Percentiles rank a stretch among this genome's conserved stretches.
Conservation (phyloP, 2,329 filamentous ascomycete species). For the Calonectria multiphialidica region DNA sequence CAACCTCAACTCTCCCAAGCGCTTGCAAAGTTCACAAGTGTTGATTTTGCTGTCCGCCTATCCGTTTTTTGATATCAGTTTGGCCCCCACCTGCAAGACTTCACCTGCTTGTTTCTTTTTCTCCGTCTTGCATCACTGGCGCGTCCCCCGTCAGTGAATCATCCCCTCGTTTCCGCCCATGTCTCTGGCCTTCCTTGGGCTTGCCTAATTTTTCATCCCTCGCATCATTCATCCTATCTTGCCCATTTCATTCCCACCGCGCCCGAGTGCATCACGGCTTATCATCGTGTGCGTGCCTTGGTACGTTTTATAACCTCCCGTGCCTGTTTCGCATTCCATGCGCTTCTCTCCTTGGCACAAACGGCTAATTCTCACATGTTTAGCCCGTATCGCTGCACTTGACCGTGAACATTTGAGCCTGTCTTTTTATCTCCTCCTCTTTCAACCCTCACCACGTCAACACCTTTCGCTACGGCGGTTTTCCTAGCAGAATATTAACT, state of each 20-base stretch:
- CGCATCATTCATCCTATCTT: not conserved
- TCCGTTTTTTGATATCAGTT: not conserved
- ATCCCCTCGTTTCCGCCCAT: not conserved
- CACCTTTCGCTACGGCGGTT: not conserved
- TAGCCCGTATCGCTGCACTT: too few relatives aligned
- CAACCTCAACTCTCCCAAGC: not conserved
- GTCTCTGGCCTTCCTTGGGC: not conserved
- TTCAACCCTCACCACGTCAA: too few relatives aligned
- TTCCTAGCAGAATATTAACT: not conserved
- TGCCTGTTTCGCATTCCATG: not conserved
- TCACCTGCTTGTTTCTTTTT: not conserved
- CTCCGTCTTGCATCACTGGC: not conserved
- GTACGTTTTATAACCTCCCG: not conserved
- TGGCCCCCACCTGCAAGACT: not conserved
- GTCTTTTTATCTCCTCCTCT: not conserved
- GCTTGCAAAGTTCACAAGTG: not conserved
- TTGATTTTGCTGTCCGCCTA: not conserved
- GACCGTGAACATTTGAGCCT: not conserved
- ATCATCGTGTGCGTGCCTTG: not conserved
- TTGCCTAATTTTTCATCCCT: not conserved
- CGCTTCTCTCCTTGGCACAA: not conserved
- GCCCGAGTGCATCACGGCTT: not conserved
- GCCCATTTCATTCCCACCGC: not conserved
- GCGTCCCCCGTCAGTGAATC: conserved; percentile 1
- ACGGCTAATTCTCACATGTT: not conserved